Evolutionary conservation across 2,329 filamentous ascomycete species (phyloP).

Genomic region (Fusarium temperatum): DNA sequence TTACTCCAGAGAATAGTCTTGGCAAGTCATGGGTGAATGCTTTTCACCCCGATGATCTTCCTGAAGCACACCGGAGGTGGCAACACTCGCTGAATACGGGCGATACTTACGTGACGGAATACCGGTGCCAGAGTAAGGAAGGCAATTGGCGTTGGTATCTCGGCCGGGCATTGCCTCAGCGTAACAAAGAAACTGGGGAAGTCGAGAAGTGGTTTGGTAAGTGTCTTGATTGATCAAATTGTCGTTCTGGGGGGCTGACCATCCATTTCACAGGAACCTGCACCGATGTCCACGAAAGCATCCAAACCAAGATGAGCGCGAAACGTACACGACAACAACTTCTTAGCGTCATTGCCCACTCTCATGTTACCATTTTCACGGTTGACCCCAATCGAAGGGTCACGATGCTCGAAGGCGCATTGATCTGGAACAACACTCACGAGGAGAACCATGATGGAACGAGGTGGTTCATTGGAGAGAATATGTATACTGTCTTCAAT

Average conservation of each 20-base stretch:
- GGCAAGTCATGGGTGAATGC: slow-evolving; percentile 69
- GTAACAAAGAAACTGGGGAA: slow-evolving; percentile 69
- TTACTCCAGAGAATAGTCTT: slow-evolving; percentile 68
- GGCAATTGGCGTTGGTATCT: slow-evolving; percentile 84
- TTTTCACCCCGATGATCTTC: slow-evolving; percentile 76
- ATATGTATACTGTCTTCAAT: slow-evolving; percentile 72
- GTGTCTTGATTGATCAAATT: slow-evolving; percentile 16
- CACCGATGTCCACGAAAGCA: slow-evolving; percentile 80
- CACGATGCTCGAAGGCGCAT: slow-evolving; percentile 75
- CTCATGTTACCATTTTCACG: slow-evolving; percentile 79
- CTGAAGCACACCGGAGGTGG: slow-evolving; percentile 66
- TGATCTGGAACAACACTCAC: slow-evolving; percentile 62
- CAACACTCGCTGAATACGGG: slow-evolving; percentile 70
- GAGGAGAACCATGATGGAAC: slow-evolving; percentile 52
- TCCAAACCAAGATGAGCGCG: slow-evolving; percentile 72
- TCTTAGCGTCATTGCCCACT: slow-evolving; percentile 76
- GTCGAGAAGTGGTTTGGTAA: slow-evolving; percentile 82
- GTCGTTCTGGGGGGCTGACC: not conserved
- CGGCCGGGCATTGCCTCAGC: slow-evolving; percentile 74
- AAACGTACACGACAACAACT: slow-evolving; percentile 75
- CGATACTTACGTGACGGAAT: slow-evolving; percentile 74
- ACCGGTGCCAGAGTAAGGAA: slow-evolving; percentile 71
- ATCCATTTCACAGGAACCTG: slow-evolving; percentile 61
- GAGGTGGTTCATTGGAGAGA: slow-evolving; percentile 65
- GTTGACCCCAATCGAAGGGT: slow-evolving; percentile 70